Base-by-base conservation (phyloP, 2,329 filamentous ascomycete genomes). In the Pseudogymnoascus sp. region DNA sequence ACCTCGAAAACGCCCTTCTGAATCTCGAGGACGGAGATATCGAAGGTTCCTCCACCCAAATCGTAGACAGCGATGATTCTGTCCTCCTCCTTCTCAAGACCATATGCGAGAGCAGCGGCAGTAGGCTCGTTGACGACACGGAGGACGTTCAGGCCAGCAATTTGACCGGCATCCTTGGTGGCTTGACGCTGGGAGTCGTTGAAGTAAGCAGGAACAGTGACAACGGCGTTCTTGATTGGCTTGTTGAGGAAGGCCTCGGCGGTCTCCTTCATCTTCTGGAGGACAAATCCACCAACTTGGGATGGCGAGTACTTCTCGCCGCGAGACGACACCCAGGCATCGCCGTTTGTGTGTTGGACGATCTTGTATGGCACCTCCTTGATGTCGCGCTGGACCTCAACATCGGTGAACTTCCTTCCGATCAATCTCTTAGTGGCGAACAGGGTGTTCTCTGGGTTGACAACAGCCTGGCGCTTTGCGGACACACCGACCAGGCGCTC, bases 241-340 rank as follows among this genome's bases (percentile, higher is more conserved):
- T 91, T 95, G 77, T 88, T 85, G 66, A 96, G 84, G 79, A 95
- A 96, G 64, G 88, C 81, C 81, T 96, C 92, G 66, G 92, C 92
- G 58, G 92, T 97, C 82, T 96, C 92, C 85, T 95, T 96, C 92
- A 96, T 96, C 85, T 97, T 96, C 76, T 91, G 87, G 70, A 97
- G 84, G 67, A 96, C 82, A 76, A 96, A 96, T 72, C 92, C 92
- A 83, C 92, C 92, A 65, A 97, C 90, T 77, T 97, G 92, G n/a
- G 92, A 96, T 61, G 92, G 92, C 66, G 92, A 96, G 82, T 96
- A 96, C 76, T 92, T 95, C 77, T 96, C 85, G 72, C 86, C 91
- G 68, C 91, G 90, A 69, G 92, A 89, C 76, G 92, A 85, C 65
- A 97, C 88, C 92, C 92, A 96, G 64, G 92, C 92, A 73, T 96